Evolutionary conservation across 768 basidiomycete species (phyloP), one percentile per base, ranked within the genome.

Genomic region (Mycena vulgaris): DNA sequence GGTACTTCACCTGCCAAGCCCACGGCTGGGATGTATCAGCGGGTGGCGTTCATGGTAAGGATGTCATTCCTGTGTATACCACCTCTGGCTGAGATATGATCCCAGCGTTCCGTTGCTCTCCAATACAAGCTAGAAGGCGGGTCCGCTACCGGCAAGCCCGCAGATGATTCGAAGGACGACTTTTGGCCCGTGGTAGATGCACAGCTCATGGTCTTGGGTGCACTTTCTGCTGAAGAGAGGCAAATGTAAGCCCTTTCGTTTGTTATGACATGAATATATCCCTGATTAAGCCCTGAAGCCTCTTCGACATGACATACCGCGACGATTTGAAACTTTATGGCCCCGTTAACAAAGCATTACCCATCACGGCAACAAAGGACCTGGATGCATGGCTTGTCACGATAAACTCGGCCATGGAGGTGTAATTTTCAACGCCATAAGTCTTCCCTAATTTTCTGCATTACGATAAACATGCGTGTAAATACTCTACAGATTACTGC

Each of bases 21-120:
- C n/a, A 65, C 53, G 0, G 53, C 42, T 17, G 40, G 40, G 10
- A 2, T 65, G n/a, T 65, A 65, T 48, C 63, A 56, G 31, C 52
- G 63, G 3, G 39, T 65, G 11, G 51, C 47, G 6, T 30, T 61
- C 16, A 23, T 61, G 2, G 60, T 61, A n/a, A n/a, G n/a, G n/a
- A 21, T 28, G 60, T 35, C 0, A 25, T 49, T 49, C 25, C 27
- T 49, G 21, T 27, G 10, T 17, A 3, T 8, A 27, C 2, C 21
- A 21, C 23, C 25, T 49, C 10, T 42, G 35, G 11, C 7, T 39
- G 16, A 5, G 2, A 19, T 8, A 21, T 31, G 25, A 21, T 60
- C 30, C 0, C 47, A 49, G 47, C 60, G 60, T 19, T 1, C 1
- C 3, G 6, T 61, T 6, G 45, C 47, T 8, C 30, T 31, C 6